Base-by-base conservation (phyloP, 139 green algal genomes). In the Asterochloris sp. region DNA sequence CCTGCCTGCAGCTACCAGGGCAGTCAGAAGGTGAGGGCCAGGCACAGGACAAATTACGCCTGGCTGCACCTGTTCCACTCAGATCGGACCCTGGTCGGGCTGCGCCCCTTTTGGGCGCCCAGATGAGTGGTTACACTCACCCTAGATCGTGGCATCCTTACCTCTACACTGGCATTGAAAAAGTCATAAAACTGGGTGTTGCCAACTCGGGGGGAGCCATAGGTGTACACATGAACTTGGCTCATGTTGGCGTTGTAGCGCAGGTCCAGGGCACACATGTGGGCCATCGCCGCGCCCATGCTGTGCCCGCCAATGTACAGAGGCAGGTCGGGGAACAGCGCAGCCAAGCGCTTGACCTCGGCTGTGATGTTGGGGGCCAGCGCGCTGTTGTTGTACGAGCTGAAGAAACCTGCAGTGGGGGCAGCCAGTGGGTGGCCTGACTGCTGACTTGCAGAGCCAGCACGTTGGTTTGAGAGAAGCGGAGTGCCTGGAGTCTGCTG, bases 141-240 rank as follows among this genome's bases (percentile, higher is more conserved):
- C 38, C 38, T 6, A 54, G 38, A 2, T 54, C 6, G 38, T n/a
- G 38, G 38, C 38, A 6, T 47, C 61, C 80, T 61, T 60, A 69
- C 67, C 84, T 68, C 69, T 26, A 90, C 83, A 23, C 78, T 78
- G 62, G 81, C 76, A 27, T 82, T 38, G 69, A 94, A 86, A 78
- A 94, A 92, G 63, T 87, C 63, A 0, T 89, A 79, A 80, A 97
- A 98, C 0, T 87, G 82, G 15, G 62, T 60, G 86, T 98, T 98
- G 81, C 95, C 95, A 1, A 98, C 92, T 13, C 95, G 91, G 9
- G 95, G 95, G 10, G 89, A 89, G 0, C 95, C 95, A 86, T 94
- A 98, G 0, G 94, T 97, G 79, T 89, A 92, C 54, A 95, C 77
- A 12, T 76, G 76, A 24, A 96, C 81, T 63, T 89, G 76, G 38